Conservation (phyloP, 257 asterid genomes). For the Oldenlandia corymbosa region DNA sequence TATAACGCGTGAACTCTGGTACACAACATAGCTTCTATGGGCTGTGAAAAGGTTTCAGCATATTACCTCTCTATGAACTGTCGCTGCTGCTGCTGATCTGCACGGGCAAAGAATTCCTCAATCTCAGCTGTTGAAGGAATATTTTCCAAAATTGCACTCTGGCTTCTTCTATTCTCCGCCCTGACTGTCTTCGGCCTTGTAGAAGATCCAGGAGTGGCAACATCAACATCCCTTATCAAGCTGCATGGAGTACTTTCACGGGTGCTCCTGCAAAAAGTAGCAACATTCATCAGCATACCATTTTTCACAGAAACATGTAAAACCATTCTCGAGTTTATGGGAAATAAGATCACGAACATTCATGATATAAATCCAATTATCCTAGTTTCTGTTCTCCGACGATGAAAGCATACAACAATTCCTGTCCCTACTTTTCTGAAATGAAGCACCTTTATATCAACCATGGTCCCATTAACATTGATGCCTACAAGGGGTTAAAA, state of each 20-base stretch:
- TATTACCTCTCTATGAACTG: slow-evolving; percentile 58
- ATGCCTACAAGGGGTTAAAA: not conserved
- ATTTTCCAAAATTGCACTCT: slow-evolving; percentile 24
- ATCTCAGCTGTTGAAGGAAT: slow-evolving; percentile 47
- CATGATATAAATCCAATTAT: not conserved
- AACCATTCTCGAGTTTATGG: too few relatives aligned
- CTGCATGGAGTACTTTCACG: slow-evolving; percentile 70
- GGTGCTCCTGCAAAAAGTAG: slow-evolving; percentile 36
- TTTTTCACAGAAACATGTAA: not conserved
- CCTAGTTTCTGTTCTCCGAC: not conserved
- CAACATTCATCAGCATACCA: not conserved
- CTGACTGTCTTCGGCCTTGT: slow-evolving; percentile 33
- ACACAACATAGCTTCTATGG: not conserved
- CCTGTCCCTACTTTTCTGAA: not conserved
- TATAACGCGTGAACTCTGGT: too few relatives aligned
- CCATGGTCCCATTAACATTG: too few relatives aligned
- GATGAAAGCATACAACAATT: not conserved
- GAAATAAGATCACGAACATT: too few relatives aligned
- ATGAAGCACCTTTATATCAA: not conserved
- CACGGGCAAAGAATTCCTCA: slow-evolving; percentile 54
- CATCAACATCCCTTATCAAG: slow-evolving; percentile 35
- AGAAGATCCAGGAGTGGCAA: slow-evolving; percentile 43
- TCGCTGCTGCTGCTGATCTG: slow-evolving; percentile 50
- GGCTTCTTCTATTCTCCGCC: slow-evolving; percentile 28
- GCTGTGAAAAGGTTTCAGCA: not conserved